phyloP scores from a whole-genome alignment of 305 asterid genomes.

The Rubia balearica region DNA sequence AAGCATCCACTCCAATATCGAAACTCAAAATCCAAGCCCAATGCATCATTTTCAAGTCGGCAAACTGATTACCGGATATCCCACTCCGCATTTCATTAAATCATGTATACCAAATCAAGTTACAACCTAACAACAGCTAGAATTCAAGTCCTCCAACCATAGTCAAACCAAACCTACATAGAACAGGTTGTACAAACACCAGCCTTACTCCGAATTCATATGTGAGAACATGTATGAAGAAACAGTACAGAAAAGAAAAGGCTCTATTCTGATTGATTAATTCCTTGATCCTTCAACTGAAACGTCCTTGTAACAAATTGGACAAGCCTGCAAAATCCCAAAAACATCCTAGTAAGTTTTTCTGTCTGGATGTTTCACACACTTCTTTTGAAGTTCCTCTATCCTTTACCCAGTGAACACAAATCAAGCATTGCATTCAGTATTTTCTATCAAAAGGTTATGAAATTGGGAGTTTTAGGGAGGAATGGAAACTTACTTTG shows the following conservation, averaged over 20 bases:
- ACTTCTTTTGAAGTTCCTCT: background rate
- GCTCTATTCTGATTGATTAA: conserved; percentile 22
- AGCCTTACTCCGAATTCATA: conserved; percentile 15
- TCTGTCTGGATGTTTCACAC: background rate
- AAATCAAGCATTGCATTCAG: background rate
- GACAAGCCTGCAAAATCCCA: conserved; percentile 64
- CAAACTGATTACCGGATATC: conserved; percentile 1
- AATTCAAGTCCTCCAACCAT: background rate
- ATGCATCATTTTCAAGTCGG: background rate
- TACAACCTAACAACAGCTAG: background rate
- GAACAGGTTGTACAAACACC: conserved; percentile 12
- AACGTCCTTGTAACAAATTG: conserved; percentile 87
- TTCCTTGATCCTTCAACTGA: conserved; percentile 39
- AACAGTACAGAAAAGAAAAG: background rate
- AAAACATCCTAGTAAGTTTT: conserved; percentile 7
- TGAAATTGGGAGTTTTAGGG: background rate
- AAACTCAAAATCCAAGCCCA: background rate
- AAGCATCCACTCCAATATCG: background rate
- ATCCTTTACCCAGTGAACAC: background rate
- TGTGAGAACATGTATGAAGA: conserved; percentile 3
- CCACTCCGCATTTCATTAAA: conserved; percentile 6
- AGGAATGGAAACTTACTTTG: conserved; percentile 45
- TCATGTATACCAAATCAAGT: background rate
- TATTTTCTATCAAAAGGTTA: background rate
- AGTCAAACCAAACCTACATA: background rate